Conservation (phyloP, 1,139 yeast genomes). For the Saccharomyces hybrid region DNA sequence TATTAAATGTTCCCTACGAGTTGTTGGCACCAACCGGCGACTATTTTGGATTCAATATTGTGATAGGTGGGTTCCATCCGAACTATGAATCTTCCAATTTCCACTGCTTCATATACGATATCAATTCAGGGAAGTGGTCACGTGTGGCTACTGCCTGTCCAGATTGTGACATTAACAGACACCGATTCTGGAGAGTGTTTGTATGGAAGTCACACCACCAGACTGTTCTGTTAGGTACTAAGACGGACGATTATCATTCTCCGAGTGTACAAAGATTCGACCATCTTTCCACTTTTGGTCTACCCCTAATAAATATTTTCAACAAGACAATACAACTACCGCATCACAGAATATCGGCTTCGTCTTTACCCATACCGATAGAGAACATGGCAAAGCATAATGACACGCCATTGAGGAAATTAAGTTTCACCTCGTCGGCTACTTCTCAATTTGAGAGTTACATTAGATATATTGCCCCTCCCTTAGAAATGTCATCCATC, state of each 20-base stretch:
- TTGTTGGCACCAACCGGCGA: conserved; percentile 54
- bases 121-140: conserved; percentile 59
- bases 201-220: conserved; percentile 74
- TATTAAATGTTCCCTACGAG: conserved; percentile 26
- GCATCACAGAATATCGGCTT: conserved; percentile 6
- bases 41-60: conserved; percentile 54
- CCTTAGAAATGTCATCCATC: conserved; percentile 55
- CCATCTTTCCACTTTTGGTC: conserved; percentile 48
- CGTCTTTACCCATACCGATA: background rate
- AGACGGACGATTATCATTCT: conserved; percentile 40
- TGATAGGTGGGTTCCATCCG: conserved; percentile 49
- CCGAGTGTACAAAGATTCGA: conserved; percentile 56
- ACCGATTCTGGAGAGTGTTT: conserved; percentile 59
- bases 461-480: conserved; percentile 71
- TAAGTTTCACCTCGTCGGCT: conserved; percentile 14
- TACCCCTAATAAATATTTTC: conserved; percentile 58
- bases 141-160: conserved; percentile 48
- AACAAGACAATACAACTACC: conserved; percentile 18
- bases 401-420: conserved; percentile 6
- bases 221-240: conserved; percentile 47
- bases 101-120: conserved; percentile 53
- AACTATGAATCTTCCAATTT: conserved; percentile 37
- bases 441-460: conserved; percentile 51
- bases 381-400: conserved; percentile 6
- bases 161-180: conserved; percentile 47